Evolutionary conservation across 148 eudicot species (phyloP), one percentile per base, ranked within the genome.

Genomic region (Amaranthus cruentus): DNA sequence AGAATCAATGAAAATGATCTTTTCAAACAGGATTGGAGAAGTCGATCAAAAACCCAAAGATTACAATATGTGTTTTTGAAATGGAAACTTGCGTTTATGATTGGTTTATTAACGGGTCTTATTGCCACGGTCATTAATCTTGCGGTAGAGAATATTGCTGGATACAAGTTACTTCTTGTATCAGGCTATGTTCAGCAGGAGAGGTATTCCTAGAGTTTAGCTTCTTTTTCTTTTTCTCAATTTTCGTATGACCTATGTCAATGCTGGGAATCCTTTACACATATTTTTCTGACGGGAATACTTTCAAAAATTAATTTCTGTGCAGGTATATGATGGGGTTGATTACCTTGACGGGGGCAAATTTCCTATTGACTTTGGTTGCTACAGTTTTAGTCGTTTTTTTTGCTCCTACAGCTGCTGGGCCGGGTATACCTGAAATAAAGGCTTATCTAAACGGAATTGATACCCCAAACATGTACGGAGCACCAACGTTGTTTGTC

Each of bases 371-470:
- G 71, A 88, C 97, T n/a, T 67, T 85, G 66, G 81, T 85, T 9
- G 92, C 97, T 43, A 79, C 97, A 10, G 61, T 81, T 67, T 82
- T 92, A 2, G 87, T 90, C 57, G 91, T 88, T 56, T 86, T 74
- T 47, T 92, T 92, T 61, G 89, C 97, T 59, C 97, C 97, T 43
- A 88, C 95, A 53, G 97, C 95, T 6, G 97, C 97, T 61, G 97
- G 97, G 56, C 97, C 97, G 59, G 97, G 97, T 15, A 88, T 89
- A 54, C 97, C 97, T 7, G 97, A 92, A 70, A 92, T 92, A 47
- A 92, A 92, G 80, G 97, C 97, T 64, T 88, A 92, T 73, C 92
- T 92, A 12, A 92, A 92, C 72, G 95, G 97, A 71, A 85, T 92
- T 47, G 95, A 92, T 77, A 92, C 97, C 5, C 97, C 97, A 61